Percentiles rank a stretch among this genome's conserved stretches.
These are phyloP conservation scores for Eimeria maxima DNA, from an alignment of 169 alveolate genomes.

Conservation along the genomic window DNA sequence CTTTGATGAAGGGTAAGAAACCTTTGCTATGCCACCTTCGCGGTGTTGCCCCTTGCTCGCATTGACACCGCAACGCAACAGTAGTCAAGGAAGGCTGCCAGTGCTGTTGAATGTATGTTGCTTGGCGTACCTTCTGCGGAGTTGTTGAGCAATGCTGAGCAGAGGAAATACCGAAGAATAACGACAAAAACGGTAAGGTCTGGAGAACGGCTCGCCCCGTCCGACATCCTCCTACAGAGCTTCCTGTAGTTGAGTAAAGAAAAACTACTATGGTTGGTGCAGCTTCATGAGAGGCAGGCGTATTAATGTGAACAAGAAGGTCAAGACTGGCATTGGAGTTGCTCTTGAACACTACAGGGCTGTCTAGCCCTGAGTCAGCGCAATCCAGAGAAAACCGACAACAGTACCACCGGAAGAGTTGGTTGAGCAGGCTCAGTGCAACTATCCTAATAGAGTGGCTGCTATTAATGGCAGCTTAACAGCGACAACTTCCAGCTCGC, in stretches of 20 bases:
- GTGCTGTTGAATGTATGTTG: neutral
- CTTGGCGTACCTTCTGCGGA: neutral
- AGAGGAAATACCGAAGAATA: neutral
- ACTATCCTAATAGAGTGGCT: neutral
- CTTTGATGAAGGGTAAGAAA: neutral
- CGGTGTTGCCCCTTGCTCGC: neutral
- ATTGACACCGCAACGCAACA: neutral
- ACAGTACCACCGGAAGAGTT: neutral
- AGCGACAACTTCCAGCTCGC: neutral
- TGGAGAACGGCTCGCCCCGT: neutral
- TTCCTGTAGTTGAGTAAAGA: neutral
- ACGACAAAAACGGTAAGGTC: neutral
- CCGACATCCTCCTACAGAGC: neutral
- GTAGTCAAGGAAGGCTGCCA: neutral
- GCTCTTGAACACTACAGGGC: neutral
- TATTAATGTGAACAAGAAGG: neutral
- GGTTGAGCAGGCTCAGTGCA: too few species aligned
- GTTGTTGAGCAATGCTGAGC: neutral
- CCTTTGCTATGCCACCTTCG: neutral
- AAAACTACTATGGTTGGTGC: neutral
- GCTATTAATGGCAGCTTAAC: neutral
- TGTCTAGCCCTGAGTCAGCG: neutral
- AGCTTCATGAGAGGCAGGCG: neutral
- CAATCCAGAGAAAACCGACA: neutral
- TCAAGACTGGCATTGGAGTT: conserved; percentile 53